Base-by-base conservation (phyloP, 441 rosid species). In the Bocquillonia castaneifolia region DNA sequence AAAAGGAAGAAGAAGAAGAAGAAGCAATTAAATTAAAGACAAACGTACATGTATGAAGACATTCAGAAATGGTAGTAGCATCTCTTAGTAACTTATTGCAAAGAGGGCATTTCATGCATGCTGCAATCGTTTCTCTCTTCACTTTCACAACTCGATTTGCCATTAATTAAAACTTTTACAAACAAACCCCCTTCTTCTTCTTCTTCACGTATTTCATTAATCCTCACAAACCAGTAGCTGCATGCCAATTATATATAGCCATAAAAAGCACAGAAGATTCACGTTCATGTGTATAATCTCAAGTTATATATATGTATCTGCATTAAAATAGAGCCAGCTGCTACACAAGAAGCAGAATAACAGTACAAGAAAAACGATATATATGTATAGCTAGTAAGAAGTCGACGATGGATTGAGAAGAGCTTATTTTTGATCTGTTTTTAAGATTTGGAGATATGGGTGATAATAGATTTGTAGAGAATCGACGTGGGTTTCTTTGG, bases 61-160 rank as follows among this genome's bases (percentile, higher is more conserved):
- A 92, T 75, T 92, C 98, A 54, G 93, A 80, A 65, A 90, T 83
- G 82, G 92, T 90, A 68, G 93, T 92, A 76, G 98, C 93, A 59
- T 88, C 89, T 53, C 68, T 77, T 31, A 92, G 69, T 68, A 90
- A 78, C 66, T 74, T 77, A 37, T 81, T 64, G 79, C 97, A 92
- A 73, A 92, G 85, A 68, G 86, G 85, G 66, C 98, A 92, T 62
- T 84, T 87, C 81, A 90, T 75, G 90, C 92, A 90, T 79, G 86
- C 78, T 68, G 68, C 88, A 63, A 93, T 83, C 79, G 82, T 68
- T 25, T 84, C 95, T 70, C 89, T 84, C 84, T 73, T 86, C 74
- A 88, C 91, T 76, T 82, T 87, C 82, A 77, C 90, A 62, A 78
- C 84, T 80, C 64, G 88, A 79, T 77, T 77, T 59, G 71, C 86